Evolutionary conservation across 306 rosid genomes (phyloP).

Genomic region (Lathyrus tuberosus): DNA sequence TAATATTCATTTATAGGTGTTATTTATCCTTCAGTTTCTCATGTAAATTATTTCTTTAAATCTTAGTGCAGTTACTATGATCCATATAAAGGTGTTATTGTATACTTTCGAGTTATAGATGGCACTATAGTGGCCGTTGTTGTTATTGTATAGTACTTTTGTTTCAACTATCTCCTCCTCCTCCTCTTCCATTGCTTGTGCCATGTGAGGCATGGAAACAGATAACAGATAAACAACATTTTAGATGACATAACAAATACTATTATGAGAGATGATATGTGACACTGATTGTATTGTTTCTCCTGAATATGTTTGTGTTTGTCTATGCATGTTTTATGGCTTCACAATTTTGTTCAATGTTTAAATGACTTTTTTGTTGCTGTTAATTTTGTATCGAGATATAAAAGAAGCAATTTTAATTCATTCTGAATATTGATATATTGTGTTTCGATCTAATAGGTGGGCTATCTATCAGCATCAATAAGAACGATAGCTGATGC

Average conservation of each 20-base stretch:
- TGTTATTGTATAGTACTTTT: too few species aligned
- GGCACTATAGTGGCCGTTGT: slow-evolving; percentile 50
- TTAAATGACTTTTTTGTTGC: slow-evolving; percentile 6
- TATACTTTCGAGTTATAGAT: slow-evolving; percentile 88
- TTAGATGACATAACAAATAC: slow-evolving; percentile 11
- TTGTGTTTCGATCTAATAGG: slow-evolving; percentile 52
- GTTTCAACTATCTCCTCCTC: too few species aligned
- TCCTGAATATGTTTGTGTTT: neutral
- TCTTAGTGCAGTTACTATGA: slow-evolving; percentile 82
- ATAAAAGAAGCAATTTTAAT: slow-evolving; percentile 21
- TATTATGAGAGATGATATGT: slow-evolving; percentile 17
- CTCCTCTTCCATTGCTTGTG: too few species aligned
- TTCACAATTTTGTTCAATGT: slow-evolving; percentile 18
- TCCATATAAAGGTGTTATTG: slow-evolving; percentile 89
- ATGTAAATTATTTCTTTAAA: slow-evolving; percentile 39
- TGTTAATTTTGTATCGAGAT: slow-evolving; percentile 24
- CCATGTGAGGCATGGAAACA: neutral
- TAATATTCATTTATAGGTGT: slow-evolving; percentile 16
- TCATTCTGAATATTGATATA: slow-evolving; percentile 24
- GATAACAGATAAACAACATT: neutral
- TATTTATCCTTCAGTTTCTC: slow-evolving; percentile 37
- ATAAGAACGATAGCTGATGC: slow-evolving; percentile 97
- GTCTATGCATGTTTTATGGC: slow-evolving; percentile 10
- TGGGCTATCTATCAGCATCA: slow-evolving; percentile 93
- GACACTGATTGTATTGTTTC: slow-evolving; percentile 28